These are phyloP conservation scores for Leccinellum rugosiceps DNA, from an alignment of 768 basidiomycete genomes.

Conservation along the genomic window DNA sequence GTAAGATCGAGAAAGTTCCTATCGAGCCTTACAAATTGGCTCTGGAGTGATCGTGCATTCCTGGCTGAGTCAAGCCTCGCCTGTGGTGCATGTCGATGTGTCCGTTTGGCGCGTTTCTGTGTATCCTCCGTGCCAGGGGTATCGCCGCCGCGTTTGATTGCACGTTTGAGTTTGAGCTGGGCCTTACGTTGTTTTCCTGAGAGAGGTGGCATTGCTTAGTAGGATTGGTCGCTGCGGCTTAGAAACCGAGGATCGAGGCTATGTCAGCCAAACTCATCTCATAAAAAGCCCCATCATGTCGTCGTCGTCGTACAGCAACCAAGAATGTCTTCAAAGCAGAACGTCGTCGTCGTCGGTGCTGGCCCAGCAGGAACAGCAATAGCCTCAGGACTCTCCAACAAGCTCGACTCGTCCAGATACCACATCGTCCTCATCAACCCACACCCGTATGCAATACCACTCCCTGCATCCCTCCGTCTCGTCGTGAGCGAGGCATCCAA, in stretches of 20 bases:
- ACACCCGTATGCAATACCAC: constrained; percentile 47
- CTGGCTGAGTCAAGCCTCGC: constrained; percentile 30
- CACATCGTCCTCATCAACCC: constrained; percentile 54
- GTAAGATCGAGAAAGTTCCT: constrained; percentile 59
- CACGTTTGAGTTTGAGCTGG: constrained; percentile 74
- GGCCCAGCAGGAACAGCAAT: constrained; percentile 42
- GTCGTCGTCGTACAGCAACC: not conserved
- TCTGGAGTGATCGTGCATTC: constrained; percentile 53
- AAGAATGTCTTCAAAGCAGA: constrained; percentile 22
- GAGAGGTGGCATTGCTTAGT: constrained; percentile 20
- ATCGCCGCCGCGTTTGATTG: constrained; percentile 83
- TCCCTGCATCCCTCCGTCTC: constrained; percentile 53
- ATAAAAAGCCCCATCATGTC: not conserved
- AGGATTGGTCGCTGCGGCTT: not conserved
- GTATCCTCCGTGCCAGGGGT: constrained; percentile 34
- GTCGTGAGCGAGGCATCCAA: constrained; percentile 35
- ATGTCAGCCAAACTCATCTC: not conserved
- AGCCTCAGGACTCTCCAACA: constrained; percentile 46
- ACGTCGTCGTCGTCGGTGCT: constrained; percentile 59
- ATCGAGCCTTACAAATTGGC: constrained; percentile 64
- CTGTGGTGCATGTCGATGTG: constrained; percentile 2
- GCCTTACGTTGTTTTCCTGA: constrained; percentile 70
- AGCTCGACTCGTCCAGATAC: constrained; percentile 46
- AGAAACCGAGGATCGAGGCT: not conserved
- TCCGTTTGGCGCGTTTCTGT: constrained; percentile 8